A percentile compares a stretch with the other conserved stretches of the same genome.
Evolutionary conservation across 805 yeast genomes (phyloP).

Genomic region (Starmerella stigmatis): DNA sequence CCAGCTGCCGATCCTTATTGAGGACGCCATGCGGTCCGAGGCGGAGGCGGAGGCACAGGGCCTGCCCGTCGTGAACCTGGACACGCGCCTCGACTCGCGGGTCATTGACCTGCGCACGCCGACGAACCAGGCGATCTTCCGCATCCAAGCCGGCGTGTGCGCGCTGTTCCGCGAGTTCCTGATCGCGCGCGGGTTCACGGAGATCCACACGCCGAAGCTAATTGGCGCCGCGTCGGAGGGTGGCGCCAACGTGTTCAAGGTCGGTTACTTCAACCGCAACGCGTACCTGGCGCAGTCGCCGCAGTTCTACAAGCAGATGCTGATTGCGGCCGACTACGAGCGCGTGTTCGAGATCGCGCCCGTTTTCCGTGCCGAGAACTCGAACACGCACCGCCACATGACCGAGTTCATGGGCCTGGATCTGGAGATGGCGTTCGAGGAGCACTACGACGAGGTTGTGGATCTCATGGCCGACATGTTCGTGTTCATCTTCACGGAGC

Average conservation of each 20-base stretch:
- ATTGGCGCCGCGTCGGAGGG: conserved; percentile 96
- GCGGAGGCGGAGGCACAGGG: conserved; percentile 73
- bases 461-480: conserved; percentile 60
- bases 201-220: conserved; percentile 92
- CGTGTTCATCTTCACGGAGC: conserved; percentile 75
- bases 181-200: conserved; percentile 56
- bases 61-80: conserved; percentile 88
- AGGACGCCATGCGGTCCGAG: conserved; percentile 93
- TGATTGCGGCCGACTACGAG: conserved; percentile 96
- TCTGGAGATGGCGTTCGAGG: conserved; percentile 96
- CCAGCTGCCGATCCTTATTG: conserved; percentile 85
- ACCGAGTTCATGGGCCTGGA: conserved; percentile 97
- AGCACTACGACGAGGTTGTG: conserved; percentile 88
- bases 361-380: conserved; percentile 97
- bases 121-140: conserved; percentile 95
- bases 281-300: conserved; percentile 98
- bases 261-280: conserved; percentile 80
- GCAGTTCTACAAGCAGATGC: conserved; percentile 94
- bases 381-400: conserved; percentile 98
- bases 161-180: conserved; percentile 83
- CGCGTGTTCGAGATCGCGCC: conserved; percentile 94
- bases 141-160: conserved; percentile 83
- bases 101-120: conserved; percentile 94
- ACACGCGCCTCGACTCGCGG: conserved; percentile 88
- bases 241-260: conserved; percentile 93